Conservation (phyloP, 345 rosid species). For the Viola odorata region DNA sequence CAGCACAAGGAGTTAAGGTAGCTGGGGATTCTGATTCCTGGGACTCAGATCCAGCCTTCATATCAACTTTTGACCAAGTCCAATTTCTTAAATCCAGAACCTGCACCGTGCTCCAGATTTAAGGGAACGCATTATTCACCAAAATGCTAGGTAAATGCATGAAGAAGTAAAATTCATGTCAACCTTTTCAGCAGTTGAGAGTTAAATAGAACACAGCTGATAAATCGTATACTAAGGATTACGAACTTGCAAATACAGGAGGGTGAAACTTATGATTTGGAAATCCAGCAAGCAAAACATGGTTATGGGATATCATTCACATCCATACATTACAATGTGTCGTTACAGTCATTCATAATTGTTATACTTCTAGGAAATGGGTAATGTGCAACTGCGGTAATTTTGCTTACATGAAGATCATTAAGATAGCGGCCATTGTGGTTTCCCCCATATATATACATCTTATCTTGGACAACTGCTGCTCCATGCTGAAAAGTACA, state of each 20-base stretch:
- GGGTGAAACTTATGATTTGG: background rate
- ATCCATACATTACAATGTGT: background rate
- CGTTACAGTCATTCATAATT: background rate
- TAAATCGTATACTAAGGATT: background rate
- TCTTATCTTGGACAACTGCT: constrained; percentile 80
- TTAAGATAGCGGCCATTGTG: constrained; percentile 96
- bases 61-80: constrained; percentile 92
- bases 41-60: constrained; percentile 51
- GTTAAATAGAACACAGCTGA: background rate
- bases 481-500: constrained; percentile 73
- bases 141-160: no score
- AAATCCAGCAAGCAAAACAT: background rate
- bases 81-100: constrained; percentile 90
- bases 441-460: constrained; percentile 95
- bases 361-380: background rate
- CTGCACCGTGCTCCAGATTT: constrained; percentile 42
- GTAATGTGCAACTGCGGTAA: background rate
- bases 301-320: background rate
- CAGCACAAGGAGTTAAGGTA: constrained; percentile 73
- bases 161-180: background rate
- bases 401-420: constrained; percentile 80
- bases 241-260: background rate
- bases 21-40: constrained; percentile 45
- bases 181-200: background rate
- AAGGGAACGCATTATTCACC: background rate